These are phyloP conservation scores for Zarea fungicola DNA, from an alignment of 2,329 filamentous ascomycete species.

Conservation along the genomic window DNA sequence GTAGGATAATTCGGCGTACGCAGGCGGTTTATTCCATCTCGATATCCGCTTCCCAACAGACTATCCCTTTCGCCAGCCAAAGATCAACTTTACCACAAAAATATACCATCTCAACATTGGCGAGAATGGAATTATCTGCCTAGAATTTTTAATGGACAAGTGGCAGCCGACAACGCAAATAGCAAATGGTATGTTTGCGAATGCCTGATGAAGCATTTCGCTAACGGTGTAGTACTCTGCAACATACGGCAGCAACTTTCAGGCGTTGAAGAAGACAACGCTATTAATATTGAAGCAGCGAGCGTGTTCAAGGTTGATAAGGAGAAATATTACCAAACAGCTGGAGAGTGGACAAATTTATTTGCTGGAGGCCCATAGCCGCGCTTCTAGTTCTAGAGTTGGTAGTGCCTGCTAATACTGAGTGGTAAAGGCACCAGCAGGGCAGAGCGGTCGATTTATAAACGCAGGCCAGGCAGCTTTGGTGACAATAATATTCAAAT, in stretches of 20 bases:
- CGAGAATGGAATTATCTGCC: background rate
- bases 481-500: too few relatives aligned
- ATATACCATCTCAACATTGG: background rate
- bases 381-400: too few relatives aligned
- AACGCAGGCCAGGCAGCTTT: too few relatives aligned
- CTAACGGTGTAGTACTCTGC: background rate
- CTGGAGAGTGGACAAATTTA: background rate
- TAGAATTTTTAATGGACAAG: slow-evolving; percentile 1
- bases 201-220: background rate
- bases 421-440: too few relatives aligned
- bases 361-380: too few relatives aligned
- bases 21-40: background rate
- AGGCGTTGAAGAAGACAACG: background rate
- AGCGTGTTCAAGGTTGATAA: background rate
- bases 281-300: background rate
- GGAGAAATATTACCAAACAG: background rate
- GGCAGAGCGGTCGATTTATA: too few relatives aligned
- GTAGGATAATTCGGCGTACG: background rate
- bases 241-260: background rate
- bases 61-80: background rate
- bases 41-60: background rate
- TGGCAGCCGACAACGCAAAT: background rate
- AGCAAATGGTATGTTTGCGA: background rate
- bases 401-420: too few relatives aligned
- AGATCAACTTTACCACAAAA: background rate